Evolutionary conservation across 306 rosid species (phyloP), one percentile per base, ranked within the genome.

Genomic region (Acacia acuminata): DNA sequence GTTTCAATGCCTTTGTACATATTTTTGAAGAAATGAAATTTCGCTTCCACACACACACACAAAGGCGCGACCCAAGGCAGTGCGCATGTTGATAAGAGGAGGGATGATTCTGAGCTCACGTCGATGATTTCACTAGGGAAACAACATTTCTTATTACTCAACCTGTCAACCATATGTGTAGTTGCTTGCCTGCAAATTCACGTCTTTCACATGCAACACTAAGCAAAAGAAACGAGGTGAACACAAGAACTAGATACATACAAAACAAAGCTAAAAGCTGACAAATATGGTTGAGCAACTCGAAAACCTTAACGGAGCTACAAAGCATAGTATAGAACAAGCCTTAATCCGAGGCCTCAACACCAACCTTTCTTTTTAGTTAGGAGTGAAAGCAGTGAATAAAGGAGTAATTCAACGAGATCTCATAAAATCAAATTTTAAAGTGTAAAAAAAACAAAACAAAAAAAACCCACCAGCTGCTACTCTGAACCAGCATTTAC

Each of bases 401-500:
- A 22, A 24, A 44, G 66, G 71, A 81, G 24, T 55, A 34, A 51
- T 76, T 76, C 42, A 81, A 24, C 73, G 30, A 51, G 65, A 70
- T 56, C 51, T 15, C 61, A 68, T 51, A 63, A 63, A 27, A 63
- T 72, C 51, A 8, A 22, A 84, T 55, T n/a, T 4, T 10, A 13
- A 25, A 61, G 2, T 0, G 4, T 9, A 55, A 4, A 51, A 17
- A 43, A 43, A 12, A 17, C n/a, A n/a, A n/a, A n/a, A n/a, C 5
- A 14, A 0, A 10, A 15, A 40, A 5, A 69, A 55, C 32, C 71
- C 81, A 38, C 16, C 27, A 38, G 82, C 51, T 64, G 61, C 55
- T 77, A 75, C 87, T 45, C 87, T 67, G 77, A 78, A 80, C 68
- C 85, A 78, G 72, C 88, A 88, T 85, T 76, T 89, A 88, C 76